phyloP scores from a whole-genome alignment of 23 red algal genomes.

The Chondrus crispus region DNA sequence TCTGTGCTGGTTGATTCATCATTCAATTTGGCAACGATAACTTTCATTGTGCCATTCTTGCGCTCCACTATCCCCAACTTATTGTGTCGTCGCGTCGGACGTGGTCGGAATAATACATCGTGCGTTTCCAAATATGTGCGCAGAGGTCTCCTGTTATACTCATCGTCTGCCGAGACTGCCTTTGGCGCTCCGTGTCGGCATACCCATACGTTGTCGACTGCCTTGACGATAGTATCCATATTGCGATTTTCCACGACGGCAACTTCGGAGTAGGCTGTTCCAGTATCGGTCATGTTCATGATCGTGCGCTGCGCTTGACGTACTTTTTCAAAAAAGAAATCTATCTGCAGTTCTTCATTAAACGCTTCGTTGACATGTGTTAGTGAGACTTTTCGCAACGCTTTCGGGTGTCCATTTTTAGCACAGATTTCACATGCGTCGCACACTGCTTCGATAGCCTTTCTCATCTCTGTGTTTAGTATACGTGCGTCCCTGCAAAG shows the following conservation, averaged over 20 bases:
- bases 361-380: not conserved
- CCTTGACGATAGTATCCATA: not conserved
- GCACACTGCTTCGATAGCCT: not conserved
- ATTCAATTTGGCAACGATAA: not conserved
- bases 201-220: not conserved
- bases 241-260: not conserved
- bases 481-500: not conserved
- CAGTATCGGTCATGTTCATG: not conserved
- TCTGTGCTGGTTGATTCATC: not conserved
- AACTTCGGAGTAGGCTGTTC: not conserved
- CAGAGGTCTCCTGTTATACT: not conserved
- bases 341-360: not conserved
- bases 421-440: not conserved
- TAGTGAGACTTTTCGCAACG: not conserved
- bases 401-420: not conserved
- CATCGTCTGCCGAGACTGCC: not conserved
- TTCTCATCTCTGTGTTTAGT: not conserved
- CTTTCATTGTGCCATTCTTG: conserved; percentile 25
- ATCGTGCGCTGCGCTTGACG: not conserved
- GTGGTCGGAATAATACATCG: not conserved
- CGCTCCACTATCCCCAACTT: not conserved
- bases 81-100: not conserved
- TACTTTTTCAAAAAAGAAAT: not conserved
- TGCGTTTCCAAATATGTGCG: not conserved
- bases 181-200: not conserved